Percentiles rank a stretch among this genome's conserved stretches.
phyloP scores from a whole-genome alignment of 306 rosid species.

The Coriaria nepalensis region DNA sequence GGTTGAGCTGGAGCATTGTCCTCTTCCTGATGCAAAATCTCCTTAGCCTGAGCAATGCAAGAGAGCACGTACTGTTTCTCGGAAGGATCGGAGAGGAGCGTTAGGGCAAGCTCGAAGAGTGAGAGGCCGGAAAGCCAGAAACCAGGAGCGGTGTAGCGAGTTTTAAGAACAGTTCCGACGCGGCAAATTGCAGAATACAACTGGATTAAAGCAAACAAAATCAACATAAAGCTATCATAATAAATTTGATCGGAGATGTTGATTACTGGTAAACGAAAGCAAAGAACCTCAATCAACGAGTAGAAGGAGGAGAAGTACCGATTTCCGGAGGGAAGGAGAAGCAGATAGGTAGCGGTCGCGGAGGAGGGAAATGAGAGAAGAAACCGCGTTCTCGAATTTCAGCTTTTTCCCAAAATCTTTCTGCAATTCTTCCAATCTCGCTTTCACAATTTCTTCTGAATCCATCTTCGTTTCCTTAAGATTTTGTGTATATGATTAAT shows the following conservation, averaged over 20 bases:
- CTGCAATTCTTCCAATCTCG: conserved; percentile 56
- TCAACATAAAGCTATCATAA: not conserved
- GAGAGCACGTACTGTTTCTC: conserved; percentile 44
- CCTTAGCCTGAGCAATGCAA: conserved; percentile 57
- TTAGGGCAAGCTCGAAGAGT: conserved; percentile 42
- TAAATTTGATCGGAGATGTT: not conserved
- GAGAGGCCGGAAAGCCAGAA: conserved; percentile 73
- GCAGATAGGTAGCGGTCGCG: conserved; percentile 39
- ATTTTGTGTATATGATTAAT: not conserved
- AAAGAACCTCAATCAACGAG: not conserved
- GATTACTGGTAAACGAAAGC: not conserved
- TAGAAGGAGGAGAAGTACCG: conserved; percentile 17
- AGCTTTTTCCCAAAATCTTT: conserved; percentile 63
- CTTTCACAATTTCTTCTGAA: conserved; percentile 33
- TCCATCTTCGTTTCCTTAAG: conserved; percentile 29
- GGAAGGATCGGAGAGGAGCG: conserved; percentile 36
- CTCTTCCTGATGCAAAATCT: conserved; percentile 38
- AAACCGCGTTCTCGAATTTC: conserved; percentile 55
- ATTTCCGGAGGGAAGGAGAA: conserved; percentile 53
- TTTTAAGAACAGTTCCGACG: conserved; percentile 69
- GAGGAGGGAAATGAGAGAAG: conserved; percentile 44
- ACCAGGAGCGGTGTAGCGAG: conserved; percentile 72
- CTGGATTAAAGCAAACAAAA: conserved; percentile 13
- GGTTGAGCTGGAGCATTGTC: conserved; percentile 28
- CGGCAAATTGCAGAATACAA: conserved; percentile 55